phyloP scores from a whole-genome alignment of 257 asterid species.

The Vinca minor region DNA sequence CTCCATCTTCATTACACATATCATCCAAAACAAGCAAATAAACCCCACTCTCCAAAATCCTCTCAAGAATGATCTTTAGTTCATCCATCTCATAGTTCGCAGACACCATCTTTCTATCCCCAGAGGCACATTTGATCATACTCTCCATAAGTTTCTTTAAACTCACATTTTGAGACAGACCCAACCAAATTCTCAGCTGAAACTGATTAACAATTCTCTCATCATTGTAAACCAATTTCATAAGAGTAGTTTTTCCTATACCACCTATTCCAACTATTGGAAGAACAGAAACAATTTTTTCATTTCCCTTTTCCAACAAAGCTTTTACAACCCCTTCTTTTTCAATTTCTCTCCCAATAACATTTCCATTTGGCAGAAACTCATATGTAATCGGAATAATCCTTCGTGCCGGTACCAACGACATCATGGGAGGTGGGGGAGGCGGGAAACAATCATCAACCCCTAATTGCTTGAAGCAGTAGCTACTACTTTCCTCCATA shows the following conservation, averaged over 20 bases:
- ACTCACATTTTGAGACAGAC: constrained; percentile 32
- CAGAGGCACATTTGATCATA: no score
- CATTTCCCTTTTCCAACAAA: constrained; percentile 15
- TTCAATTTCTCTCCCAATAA: constrained; percentile 44
- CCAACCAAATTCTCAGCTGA: constrained; percentile 46
- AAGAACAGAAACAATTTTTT: constrained; percentile 32
- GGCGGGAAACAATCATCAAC: no score
- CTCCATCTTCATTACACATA: constrained; percentile 39
- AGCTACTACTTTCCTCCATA: no score
- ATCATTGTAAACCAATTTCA: constrained; percentile 43
- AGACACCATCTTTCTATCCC: constrained; percentile 18
- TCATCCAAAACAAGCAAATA: constrained; percentile 42
- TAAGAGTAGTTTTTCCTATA: constrained; percentile 46
- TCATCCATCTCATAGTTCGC: no score
- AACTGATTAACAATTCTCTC: constrained; percentile 25
- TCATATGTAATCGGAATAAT: no score
- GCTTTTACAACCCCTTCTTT: constrained; percentile 27
- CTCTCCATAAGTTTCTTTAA: constrained; percentile 19
- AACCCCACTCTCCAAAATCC: no score
- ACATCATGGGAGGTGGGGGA: no score
- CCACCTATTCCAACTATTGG: constrained; percentile 51
- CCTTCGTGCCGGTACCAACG: no score
- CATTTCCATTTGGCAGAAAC: constrained; percentile 6
- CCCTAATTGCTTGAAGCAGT: no score
- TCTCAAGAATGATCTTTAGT: no score